Evolutionary conservation across 2,329 filamentous ascomycete genomes (phyloP), one percentile per base, ranked within the genome.

Genomic region (Chaetomium strumarium): DNA sequence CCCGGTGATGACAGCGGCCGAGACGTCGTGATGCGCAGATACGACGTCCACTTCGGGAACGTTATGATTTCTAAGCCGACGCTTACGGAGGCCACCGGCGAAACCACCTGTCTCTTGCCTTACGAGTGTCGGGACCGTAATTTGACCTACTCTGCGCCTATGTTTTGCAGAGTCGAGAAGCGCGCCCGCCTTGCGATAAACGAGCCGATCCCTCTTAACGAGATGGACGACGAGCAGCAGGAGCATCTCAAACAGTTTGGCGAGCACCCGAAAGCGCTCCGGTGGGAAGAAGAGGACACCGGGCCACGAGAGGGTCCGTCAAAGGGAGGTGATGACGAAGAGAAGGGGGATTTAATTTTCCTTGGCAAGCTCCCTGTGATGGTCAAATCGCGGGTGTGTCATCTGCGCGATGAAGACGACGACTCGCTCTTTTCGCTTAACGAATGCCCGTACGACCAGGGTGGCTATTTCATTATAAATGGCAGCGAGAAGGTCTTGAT

Each of bases 401-500:
- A 95, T 60, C 72, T 99, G 61, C 87, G 87, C 61, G 85, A 86
- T 60, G 82, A 95, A 66, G 81, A 83, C 45, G 92, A 97, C 59
- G 85, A 93, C 49, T 86, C 88, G 46, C 78, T 99, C 1, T 97
- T 95, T 68, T 79, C 88, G 43, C 85, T 95, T 70, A 96, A 96
- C 66, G 93, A 99, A 72, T 99, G 93, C 62, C 93, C 93, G 0
- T 99, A 96, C 69, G 93, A 99, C 66, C 93, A 96, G 66, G 93
- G 93, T 61, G 93, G 93, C 60, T 99, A 99, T 72, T 99, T 99
- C 67, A 90, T 99, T 64, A 99, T 99, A 78, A 99, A 99, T 73
- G 93, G 93, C 40, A 95, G 89, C 70, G 93, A 99, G 68, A 99
- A 99, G 77, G 93, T 99, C 19, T 75, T 99, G 62, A 99, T 99